These are phyloP conservation scores for Cucurbita argyrosperma DNA, from an alignment of 306 rosid species.

Conservation along the genomic window DNA sequence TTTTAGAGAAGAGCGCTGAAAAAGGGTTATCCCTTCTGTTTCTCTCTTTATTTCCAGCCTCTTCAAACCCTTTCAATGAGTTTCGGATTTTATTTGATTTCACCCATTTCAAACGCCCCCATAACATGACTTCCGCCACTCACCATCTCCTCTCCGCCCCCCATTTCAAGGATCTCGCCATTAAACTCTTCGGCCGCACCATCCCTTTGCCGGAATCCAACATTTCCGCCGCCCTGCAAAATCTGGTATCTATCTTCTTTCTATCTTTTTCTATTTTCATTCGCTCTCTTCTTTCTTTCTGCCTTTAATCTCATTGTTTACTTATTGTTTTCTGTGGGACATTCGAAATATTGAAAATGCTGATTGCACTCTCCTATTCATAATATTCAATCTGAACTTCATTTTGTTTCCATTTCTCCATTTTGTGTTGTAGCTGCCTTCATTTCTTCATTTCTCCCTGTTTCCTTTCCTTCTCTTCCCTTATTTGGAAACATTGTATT, in stretches of 20 bases:
- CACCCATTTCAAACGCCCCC: neutral
- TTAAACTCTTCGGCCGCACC: slow-evolving; percentile 52
- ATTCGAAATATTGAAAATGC: too few relatives aligned
- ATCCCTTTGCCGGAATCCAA: slow-evolving; percentile 40
- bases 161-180: slow-evolving; percentile 26
- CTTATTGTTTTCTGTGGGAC: neutral
- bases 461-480: neutral
- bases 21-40: neutral
- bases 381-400: neutral
- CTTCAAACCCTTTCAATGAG: neutral
- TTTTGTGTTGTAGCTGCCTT: too few relatives aligned
- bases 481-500: neutral
- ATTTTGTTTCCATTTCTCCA: neutral
- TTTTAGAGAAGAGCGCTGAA: neutral
- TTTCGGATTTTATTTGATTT: slow-evolving; percentile 11
- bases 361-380: neutral
- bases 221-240: slow-evolving; percentile 13
- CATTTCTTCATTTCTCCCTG: neutral
- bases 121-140: neutral
- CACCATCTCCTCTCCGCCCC: neutral
- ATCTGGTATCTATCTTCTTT: neutral
- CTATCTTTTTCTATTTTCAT: too few relatives aligned
- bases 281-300: neutral
- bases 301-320: neutral
- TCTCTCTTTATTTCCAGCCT: slow-evolving; percentile 1